phyloP scores from a whole-genome alignment of 192 early-diverging fungal species.

The Diversispora epigaea region DNA sequence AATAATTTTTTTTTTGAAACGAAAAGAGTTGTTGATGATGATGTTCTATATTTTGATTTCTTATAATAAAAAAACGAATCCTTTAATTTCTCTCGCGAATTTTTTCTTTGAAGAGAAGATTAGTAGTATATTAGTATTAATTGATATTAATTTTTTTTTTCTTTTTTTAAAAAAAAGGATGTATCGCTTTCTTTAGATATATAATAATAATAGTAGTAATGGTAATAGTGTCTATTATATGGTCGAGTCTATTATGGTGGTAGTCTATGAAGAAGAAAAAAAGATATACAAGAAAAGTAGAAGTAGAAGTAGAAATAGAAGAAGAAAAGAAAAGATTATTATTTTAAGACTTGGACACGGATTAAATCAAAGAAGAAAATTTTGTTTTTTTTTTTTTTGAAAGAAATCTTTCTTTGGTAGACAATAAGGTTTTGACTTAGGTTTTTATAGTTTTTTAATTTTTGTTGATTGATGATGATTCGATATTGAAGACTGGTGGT shows the following conservation, averaged over 20 bases:
- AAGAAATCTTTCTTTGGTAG: conserved; percentile 7
- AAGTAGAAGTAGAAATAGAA: background rate
- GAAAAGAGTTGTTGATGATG: no score
- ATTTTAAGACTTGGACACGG: background rate
- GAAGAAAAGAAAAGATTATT: background rate
- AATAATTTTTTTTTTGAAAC: no score
- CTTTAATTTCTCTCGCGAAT: no score
- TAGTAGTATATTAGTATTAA: no score
- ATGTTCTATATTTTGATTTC: no score
- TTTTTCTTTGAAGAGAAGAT: no score
- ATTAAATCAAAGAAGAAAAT: background rate
- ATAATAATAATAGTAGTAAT: no score
- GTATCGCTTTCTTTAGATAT: background rate
- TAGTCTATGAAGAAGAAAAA: background rate
- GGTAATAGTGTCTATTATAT: background rate
- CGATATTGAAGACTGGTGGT: conserved; percentile 4
- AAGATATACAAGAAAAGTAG: background rate
- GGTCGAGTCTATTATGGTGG: background rate
- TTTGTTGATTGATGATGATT: background rate
- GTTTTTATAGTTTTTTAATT: background rate
- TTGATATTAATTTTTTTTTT: background rate
- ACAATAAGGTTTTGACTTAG: conserved; percentile 4
- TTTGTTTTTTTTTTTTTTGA: conserved; percentile 7
- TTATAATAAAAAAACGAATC: no score
- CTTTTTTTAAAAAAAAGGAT: background rate